Conservation (phyloP, 345 rosid genomes). For the Heritiera fomes region DNA sequence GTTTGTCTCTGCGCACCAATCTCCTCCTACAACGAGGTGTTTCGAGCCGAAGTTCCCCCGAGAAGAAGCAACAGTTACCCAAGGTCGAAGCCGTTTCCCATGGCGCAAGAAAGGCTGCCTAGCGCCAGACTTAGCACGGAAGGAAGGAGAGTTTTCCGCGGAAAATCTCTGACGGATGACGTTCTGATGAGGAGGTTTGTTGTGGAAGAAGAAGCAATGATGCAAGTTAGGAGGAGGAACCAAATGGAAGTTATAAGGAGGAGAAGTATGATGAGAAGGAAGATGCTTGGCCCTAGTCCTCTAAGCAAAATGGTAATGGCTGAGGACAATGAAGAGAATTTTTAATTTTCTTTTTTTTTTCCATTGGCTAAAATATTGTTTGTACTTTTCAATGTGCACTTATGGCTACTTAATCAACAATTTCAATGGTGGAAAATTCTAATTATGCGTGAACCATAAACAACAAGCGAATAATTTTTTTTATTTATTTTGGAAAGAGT, state of each 20-base stretch:
- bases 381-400: conserved; percentile 1
- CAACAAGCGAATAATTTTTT: background rate
- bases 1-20: conserved; percentile 92
- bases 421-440: background rate
- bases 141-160: conserved; percentile 75
- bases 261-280: conserved; percentile 60
- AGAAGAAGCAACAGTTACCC: conserved; percentile 90
- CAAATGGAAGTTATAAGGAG: conserved; percentile 81
- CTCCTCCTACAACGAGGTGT: conserved; percentile 87
- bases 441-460: background rate
- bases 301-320: conserved; percentile 78
- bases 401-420: background rate
- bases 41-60: conserved; percentile 71
- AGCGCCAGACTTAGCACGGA: conserved; percentile 54
- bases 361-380: conserved; percentile 11
- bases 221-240: conserved; percentile 78
- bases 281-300: conserved; percentile 92
- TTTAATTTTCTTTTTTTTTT: background rate
- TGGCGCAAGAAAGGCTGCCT: conserved; percentile 27
- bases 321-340: conserved; percentile 24
- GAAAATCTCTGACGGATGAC: conserved; percentile 88
- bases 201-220: conserved; percentile 87
- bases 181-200: conserved; percentile 93
- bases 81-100: conserved; percentile 52
- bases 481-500: too few relatives aligned